Evolutionary conservation across 495 filamentous ascomycete species (phyloP).

Genomic region (Penicillium parvum): DNA sequence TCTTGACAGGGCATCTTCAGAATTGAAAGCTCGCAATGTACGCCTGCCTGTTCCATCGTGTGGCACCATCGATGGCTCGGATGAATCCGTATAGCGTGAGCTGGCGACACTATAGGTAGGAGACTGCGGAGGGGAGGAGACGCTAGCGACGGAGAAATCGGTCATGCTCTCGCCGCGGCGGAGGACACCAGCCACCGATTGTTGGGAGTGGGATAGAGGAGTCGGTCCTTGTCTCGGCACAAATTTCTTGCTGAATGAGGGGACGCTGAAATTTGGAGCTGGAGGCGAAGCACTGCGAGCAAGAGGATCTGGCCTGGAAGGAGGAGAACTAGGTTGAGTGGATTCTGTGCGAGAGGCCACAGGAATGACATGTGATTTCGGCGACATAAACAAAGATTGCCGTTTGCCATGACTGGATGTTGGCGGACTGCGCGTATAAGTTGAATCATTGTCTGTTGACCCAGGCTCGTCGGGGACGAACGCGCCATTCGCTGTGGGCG

Average conservation of each 20-base stretch:
- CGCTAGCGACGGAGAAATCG: constrained; percentile 20
- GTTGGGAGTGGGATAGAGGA: constrained; percentile 14
- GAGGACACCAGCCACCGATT: constrained; percentile 15
- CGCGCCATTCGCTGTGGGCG: constrained; percentile 7
- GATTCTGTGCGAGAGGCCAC: constrained; percentile 3
- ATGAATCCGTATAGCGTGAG: constrained; percentile 17
- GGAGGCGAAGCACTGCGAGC: constrained; percentile 37
- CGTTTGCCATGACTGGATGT: constrained; percentile 23
- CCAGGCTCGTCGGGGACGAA: constrained; percentile 14
- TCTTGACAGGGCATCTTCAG: constrained; percentile 31
- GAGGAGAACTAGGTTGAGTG: constrained; percentile 18
- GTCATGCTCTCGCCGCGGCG: constrained; percentile 14
- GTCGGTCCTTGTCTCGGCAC: constrained; percentile 18
- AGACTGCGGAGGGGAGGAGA: constrained; percentile 38
- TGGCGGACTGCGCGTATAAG: constrained; percentile 20
- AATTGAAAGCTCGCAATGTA: constrained; percentile 31
- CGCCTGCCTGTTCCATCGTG: constrained; percentile 11
- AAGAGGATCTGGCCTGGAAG: constrained; percentile 28
- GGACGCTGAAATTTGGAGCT: constrained; percentile 50
- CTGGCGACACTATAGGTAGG: constrained; percentile 31
- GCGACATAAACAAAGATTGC: constrained; percentile 21
- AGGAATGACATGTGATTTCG: constrained; percentile 6
- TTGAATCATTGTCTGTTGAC: constrained; percentile 8
- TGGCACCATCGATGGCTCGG: constrained; percentile 12
- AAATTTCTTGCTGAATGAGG: constrained; percentile 46